Evolutionary conservation across 805 yeast genomes (phyloP), one percentile per base, ranked within the genome.

Genomic region (Spathaspora passalidarum): DNA sequence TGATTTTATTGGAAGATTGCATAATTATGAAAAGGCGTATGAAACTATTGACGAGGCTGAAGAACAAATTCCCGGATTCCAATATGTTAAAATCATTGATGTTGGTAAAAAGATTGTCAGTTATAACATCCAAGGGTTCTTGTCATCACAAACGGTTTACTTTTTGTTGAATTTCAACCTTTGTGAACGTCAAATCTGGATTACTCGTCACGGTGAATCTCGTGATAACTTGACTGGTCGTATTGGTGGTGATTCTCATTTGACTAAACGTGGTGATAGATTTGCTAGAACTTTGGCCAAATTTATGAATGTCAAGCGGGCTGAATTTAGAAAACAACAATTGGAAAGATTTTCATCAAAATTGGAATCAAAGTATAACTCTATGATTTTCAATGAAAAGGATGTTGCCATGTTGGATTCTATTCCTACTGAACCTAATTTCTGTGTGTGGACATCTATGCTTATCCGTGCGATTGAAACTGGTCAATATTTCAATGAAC

Each of bases 31-130:
- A 61, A 80, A 76, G 61, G 97, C 92, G 1, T 92, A 92, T 65
- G 91, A 94, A 63, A 86, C 97, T 1, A 84, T 92, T 32, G 96
- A 86, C 52, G 95, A 88, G 38, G 78, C 73, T 16, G 92, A 86
- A 55, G 92, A 85, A 58, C 80, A 78, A 45, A 69, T 85, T 34
- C 77, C 73, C 14, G 79, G 80, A 11, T 82, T 82, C 56, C 97
- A 88, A 61, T 94, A 90, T 57, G 88, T 91, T 53, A 90, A 92
- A 64, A 90, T 92, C 96, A 89, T 92, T 46, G 92, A 92, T 63
- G 97, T 91, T 9, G 98, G 99, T 6, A 82, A 88, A 57, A 94
- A 92, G 63, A 89, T 92, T 34, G 95, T 92, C 44, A 88, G 96
- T 26, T 91, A 85, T 62, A 89, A 91, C 59, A 87, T 92, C 47